Conservation (phyloP, 495 filamentous ascomycete genomes). For the Chaetomium cochliodes region DNA sequence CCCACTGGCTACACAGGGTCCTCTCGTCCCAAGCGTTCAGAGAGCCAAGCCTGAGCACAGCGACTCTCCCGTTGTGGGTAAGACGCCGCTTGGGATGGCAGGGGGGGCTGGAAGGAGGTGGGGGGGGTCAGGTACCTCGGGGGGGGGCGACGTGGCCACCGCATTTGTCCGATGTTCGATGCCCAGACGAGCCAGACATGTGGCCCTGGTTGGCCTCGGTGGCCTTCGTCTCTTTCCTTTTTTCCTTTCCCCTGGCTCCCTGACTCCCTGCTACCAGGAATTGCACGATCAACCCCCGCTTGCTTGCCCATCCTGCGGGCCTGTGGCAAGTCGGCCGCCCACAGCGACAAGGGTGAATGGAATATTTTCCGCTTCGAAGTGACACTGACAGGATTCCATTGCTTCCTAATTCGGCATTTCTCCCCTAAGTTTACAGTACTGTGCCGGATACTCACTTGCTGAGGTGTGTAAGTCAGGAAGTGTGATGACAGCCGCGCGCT, state of each 20-base stretch:
- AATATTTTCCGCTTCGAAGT: background rate
- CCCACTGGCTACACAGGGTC: slow-evolving; percentile 25
- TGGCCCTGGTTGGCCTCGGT: background rate
- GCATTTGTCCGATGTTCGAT: slow-evolving; percentile 4
- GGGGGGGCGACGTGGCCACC: background rate
- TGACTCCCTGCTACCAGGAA: background rate
- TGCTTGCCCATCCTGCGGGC: slow-evolving; percentile 12
- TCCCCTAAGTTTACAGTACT: background rate
- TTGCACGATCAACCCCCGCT: slow-evolving; percentile 11
- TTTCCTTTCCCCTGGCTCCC: background rate
- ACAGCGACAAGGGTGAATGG: background rate
- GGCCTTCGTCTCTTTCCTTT: background rate
- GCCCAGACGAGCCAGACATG: slow-evolving; percentile 13
- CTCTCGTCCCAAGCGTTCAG: slow-evolving; percentile 22
- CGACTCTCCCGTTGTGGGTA: slow-evolving; percentile 15
- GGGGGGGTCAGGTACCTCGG: no score
- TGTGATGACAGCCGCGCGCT: slow-evolving; percentile 17
- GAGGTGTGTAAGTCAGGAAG: background rate
- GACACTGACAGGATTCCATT: slow-evolving; percentile 1
- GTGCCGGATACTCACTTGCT: background rate
- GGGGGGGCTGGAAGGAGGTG: slow-evolving; percentile 2
- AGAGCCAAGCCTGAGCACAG: slow-evolving; percentile 14
- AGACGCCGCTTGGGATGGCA: slow-evolving; percentile 3
- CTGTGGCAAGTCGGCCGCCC: slow-evolving; percentile 10
- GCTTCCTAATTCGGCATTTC: background rate